Evolutionary conservation across 2,329 filamentous ascomycete species (phyloP).

Genomic region (Lachnellula occidentalis): DNA sequence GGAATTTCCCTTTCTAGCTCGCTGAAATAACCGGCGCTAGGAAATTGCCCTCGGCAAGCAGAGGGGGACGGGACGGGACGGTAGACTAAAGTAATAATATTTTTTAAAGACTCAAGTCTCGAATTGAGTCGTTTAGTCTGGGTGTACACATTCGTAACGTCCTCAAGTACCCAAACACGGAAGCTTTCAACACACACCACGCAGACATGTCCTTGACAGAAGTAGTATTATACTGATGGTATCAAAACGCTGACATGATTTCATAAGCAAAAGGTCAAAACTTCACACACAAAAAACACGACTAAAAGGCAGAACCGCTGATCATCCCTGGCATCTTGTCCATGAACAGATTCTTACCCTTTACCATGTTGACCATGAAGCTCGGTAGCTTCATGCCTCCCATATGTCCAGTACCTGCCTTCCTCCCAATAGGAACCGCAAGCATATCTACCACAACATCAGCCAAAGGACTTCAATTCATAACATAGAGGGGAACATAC

Average conservation of each 20-base stretch:
- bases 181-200: no score
- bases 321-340: slow-evolving; percentile 2
- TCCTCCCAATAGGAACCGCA: slow-evolving; percentile 33
- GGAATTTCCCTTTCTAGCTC: no score
- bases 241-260: not conserved
- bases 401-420: slow-evolving; percentile 31
- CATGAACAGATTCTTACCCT: slow-evolving; percentile 9
- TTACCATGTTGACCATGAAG: slow-evolving; percentile 13
- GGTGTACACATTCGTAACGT: no score
- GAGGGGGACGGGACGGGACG: no score
- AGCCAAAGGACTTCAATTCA: not conserved
- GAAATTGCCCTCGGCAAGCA: no score
- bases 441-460: slow-evolving; percentile 7
- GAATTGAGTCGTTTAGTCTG: no score
- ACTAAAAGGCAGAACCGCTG: not conserved
- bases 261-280: not conserved
- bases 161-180: no score
- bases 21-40: no score
- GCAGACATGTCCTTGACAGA: no score
- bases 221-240: not conserved
- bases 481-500: slow-evolving; percentile 9
- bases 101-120: no score
- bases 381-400: slow-evolving; percentile 19
- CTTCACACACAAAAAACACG: not conserved
- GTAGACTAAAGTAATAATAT: no score